Evolutionary conservation across 768 basidiomycete genomes (phyloP).

Genomic region (Pholiota conissans): DNA sequence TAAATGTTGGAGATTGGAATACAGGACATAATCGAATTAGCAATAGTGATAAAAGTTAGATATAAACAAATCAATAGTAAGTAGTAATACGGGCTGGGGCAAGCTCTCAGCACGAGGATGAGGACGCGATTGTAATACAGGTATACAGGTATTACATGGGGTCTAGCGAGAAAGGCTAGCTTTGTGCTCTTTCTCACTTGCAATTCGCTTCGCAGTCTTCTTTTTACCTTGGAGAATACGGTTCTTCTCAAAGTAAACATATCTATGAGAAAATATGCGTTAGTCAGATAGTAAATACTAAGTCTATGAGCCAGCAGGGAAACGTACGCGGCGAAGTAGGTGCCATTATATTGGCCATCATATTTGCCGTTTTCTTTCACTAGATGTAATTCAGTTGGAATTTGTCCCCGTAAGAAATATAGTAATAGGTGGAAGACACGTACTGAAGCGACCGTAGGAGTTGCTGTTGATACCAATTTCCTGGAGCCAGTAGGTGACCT

Average conservation of each 20-base stretch:
- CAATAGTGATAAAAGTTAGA: too few relatives aligned
- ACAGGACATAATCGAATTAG: too few relatives aligned
- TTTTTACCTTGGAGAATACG: slow-evolving; percentile 48
- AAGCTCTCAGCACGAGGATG: too few relatives aligned
- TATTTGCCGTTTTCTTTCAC: slow-evolving; percentile 42
- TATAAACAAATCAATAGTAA: too few relatives aligned
- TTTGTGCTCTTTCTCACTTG: slow-evolving; percentile 31
- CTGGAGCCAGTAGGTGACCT: slow-evolving; percentile 46
- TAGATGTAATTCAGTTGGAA: too few relatives aligned
- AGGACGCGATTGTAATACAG: too few relatives aligned
- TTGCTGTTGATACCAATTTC: slow-evolving; percentile 50
- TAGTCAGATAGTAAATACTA: neutral
- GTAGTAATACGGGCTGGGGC: too few relatives aligned
- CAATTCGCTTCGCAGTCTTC: slow-evolving; percentile 38
- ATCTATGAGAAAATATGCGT: slow-evolving; percentile 30
- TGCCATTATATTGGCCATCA: slow-evolving; percentile 43
- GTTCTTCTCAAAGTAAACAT: slow-evolving; percentile 49
- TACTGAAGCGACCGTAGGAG: slow-evolving; percentile 46
- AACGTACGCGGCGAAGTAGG: slow-evolving; percentile 44
- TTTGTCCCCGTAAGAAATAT: neutral
- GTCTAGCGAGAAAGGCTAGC: slow-evolving; percentile 29
- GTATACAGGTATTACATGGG: slow-evolving; percentile 18
- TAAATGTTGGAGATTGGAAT: too few relatives aligned
- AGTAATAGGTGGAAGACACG: slow-evolving; percentile 11
- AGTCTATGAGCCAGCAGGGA: neutral